phyloP scores from a whole-genome alignment of 2,329 filamentous ascomycete genomes.

The Phoma sp. region DNA sequence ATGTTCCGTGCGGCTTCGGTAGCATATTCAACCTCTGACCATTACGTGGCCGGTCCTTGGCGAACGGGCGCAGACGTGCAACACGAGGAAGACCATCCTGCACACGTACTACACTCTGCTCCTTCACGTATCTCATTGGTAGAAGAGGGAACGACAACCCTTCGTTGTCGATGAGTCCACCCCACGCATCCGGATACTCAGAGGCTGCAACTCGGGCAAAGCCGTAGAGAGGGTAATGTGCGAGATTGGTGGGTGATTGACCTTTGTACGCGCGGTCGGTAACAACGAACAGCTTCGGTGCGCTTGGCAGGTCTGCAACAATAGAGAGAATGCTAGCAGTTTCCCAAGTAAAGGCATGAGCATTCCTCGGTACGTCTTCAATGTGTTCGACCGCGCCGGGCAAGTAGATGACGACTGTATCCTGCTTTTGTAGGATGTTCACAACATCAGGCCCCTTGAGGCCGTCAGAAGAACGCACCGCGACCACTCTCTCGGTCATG shows the following conservation, averaged over 20 bases:
- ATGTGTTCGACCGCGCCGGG: constrained; percentile 17
- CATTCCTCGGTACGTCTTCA: constrained; percentile 18
- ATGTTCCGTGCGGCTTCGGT: constrained; percentile 51
- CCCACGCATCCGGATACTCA: constrained; percentile 51
- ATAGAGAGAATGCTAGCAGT: constrained; percentile 28
- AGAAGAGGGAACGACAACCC: constrained; percentile 12
- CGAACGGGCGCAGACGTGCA: constrained; percentile 40
- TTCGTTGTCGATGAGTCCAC: constrained; percentile 50
- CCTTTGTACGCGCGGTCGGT: constrained; percentile 36
- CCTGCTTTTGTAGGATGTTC: constrained; percentile 13
- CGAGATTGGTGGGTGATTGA: constrained; percentile 39
- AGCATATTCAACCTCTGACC: constrained; percentile 12
- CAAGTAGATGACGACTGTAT: constrained; percentile 24
- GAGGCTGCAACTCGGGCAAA: constrained; percentile 50
- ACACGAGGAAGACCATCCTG: constrained; percentile 49
- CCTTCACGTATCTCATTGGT: constrained; percentile 21
- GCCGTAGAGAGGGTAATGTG: constrained; percentile 48
- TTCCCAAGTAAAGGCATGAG: constrained; percentile 29
- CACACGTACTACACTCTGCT: constrained; percentile 49
- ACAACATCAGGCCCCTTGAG: constrained; percentile 11
- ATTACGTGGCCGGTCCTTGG: constrained; percentile 23
- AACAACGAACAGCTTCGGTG: constrained; percentile 41
- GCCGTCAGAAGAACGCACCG: constrained; percentile 11
- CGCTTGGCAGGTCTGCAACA: constrained; percentile 13
- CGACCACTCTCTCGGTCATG: constrained; percentile 1